A percentile compares a stretch with the other conserved stretches of the same genome.
Evolutionary conservation across 768 basidiomycete species (phyloP).

Genomic region (Boletus rufocinnamomeus): DNA sequence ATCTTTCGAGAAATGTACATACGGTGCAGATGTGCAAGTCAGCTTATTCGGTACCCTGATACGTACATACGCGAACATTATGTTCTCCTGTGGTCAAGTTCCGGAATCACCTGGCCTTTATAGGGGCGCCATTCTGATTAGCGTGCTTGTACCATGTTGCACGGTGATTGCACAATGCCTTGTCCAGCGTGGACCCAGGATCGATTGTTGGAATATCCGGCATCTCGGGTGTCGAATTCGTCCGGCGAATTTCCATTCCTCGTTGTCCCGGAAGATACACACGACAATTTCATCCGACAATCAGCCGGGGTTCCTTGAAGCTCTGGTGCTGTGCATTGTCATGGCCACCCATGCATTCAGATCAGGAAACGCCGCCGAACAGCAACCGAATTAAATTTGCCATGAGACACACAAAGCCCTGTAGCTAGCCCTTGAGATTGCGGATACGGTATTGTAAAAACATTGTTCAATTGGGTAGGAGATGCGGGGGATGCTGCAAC

Average conservation of each 20-base stretch:
- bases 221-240: neutral
- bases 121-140: neutral
- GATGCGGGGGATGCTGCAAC: slow-evolving; percentile 48
- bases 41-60: neutral
- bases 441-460: slow-evolving; percentile 38
- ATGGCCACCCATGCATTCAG: slow-evolving; percentile 15
- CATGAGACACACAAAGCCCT: slow-evolving; percentile 24
- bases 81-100: neutral
- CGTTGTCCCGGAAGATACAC: neutral
- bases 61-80: neutral
- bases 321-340: slow-evolving; percentile 18
- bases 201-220: neutral
- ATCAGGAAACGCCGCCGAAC: slow-evolving; percentile 13
- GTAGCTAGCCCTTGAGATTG: slow-evolving; percentile 35
- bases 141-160: neutral
- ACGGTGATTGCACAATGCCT: neutral
- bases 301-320: neutral
- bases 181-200: neutral
- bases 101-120: neutral
- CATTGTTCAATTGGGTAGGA: slow-evolving; percentile 42
- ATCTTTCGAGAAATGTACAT: neutral
- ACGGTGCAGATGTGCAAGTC: neutral
- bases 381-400: slow-evolving; percentile 7
- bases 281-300: neutral
- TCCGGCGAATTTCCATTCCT: neutral